These are phyloP conservation scores for Neurospora sp. DNA, from an alignment of 495 filamentous ascomycete species.

Conservation along the genomic window DNA sequence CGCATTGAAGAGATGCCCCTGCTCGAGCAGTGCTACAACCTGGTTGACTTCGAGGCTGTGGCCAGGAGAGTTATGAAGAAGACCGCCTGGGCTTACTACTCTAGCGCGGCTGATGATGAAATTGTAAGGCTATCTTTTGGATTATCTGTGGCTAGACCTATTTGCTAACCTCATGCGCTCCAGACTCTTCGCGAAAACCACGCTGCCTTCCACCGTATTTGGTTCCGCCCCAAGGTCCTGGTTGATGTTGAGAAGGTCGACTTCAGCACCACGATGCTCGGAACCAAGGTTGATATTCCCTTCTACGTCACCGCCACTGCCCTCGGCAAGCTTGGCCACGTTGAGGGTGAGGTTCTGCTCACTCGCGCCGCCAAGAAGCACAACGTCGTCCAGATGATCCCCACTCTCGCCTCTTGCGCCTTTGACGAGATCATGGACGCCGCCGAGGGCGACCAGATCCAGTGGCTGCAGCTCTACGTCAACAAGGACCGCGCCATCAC, in stretches of 20 bases:
- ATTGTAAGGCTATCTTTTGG: constrained; percentile 47
- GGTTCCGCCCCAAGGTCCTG: constrained; percentile 84
- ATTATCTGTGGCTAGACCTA: not conserved
- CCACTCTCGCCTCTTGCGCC: constrained; percentile 92
- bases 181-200: constrained; percentile 97
- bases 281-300: constrained; percentile 67
- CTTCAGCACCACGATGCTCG: constrained; percentile 81
- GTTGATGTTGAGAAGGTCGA: constrained; percentile 83
- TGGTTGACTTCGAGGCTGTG: constrained; percentile 91
- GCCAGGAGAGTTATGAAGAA: constrained; percentile 86
- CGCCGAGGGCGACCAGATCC: constrained; percentile 65
- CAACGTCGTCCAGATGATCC: constrained; percentile 92
- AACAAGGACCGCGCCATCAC: constrained; percentile 95
- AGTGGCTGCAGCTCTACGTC: constrained; percentile 98
- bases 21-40: constrained; percentile 84
- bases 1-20: constrained; percentile 70
- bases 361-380: constrained; percentile 76
- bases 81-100: constrained; percentile 94
- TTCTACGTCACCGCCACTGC: constrained; percentile 93
- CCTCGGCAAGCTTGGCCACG: constrained; percentile 81
- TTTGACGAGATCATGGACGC: constrained; percentile 97
- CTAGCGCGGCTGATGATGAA: constrained; percentile 91
- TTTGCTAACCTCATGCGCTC: not conserved
- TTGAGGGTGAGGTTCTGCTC: constrained; percentile 84
- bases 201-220: constrained; percentile 91